Evolutionary conservation across 805 yeast species (phyloP).

Genomic region (Debaryomyces hansenii): DNA sequence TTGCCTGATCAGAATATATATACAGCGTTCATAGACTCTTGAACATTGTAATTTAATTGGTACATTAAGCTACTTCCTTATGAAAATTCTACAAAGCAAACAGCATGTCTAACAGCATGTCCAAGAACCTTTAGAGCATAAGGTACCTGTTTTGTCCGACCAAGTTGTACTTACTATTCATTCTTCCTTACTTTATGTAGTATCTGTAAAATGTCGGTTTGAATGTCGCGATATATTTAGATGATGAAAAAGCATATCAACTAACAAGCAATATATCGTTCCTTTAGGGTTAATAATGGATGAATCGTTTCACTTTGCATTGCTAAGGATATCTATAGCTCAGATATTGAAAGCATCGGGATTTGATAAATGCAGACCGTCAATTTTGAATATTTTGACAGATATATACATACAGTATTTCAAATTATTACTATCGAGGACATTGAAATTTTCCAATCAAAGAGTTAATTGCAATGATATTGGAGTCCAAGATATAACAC

Average conservation of each 20-base stretch:
- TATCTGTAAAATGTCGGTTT: not conserved
- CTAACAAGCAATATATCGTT: not conserved
- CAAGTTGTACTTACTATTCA: no score
- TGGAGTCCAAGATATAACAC: conserved; percentile 65
- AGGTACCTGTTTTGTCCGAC: no score
- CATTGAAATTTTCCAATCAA: conserved; percentile 49
- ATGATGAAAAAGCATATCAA: not conserved
- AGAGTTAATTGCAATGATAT: conserved; percentile 42
- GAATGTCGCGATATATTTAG: not conserved
- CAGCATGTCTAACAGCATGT: no score
- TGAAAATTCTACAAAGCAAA: no score
- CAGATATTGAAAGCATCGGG: conserved; percentile 78
- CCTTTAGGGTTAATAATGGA: conserved; percentile 24
- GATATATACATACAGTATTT: conserved; percentile 72
- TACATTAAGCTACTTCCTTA: no score
- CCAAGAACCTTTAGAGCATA: no score
- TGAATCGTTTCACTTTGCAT: conserved; percentile 38
- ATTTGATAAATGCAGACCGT: conserved; percentile 74
- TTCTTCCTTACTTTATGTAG: no score
- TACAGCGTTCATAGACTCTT: no score
- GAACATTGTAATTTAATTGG: no score
- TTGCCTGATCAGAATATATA: no score
- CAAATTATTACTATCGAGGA: conserved; percentile 49
- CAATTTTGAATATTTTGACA: conserved; percentile 71
- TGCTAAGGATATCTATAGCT: conserved; percentile 41